phyloP scores from a whole-genome alignment of 208 protist species.

The Porcisia deanei region DNA sequence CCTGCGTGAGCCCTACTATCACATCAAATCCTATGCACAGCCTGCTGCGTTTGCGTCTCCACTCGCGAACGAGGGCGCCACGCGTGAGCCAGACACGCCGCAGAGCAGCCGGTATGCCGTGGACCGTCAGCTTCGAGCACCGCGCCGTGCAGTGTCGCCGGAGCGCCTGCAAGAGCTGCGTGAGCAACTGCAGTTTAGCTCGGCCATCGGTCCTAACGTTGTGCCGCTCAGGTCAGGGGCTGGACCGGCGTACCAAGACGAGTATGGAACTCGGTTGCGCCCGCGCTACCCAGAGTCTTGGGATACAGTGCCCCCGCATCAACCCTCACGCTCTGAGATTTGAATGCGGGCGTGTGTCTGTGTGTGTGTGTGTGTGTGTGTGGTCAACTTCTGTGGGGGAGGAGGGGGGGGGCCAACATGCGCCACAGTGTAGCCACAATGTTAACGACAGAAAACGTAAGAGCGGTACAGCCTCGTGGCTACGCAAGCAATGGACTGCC shows the following conservation, averaged over 20 bases:
- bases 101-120: slow-evolving; percentile 39
- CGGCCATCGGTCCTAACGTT: slow-evolving; percentile 1
- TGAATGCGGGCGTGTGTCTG: slow-evolving; percentile 18
- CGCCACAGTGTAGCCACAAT: neutral
- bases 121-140: slow-evolving; percentile 34
- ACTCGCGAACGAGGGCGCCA: slow-evolving; percentile 6
- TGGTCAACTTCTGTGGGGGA: no score
- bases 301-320: slow-evolving; percentile 86
- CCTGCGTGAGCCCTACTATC: slow-evolving; percentile 85
- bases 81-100: slow-evolving; percentile 16
- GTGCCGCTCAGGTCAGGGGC: neutral
- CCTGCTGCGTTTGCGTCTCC: slow-evolving; percentile 18
- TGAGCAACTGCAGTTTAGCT: slow-evolving; percentile 54
- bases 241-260: slow-evolving; percentile 39
- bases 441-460: neutral
- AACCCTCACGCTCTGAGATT: slow-evolving; percentile 59
- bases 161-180: slow-evolving; percentile 63
- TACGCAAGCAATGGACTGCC: no score
- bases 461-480: no score
- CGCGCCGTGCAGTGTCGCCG: slow-evolving; percentile 45
- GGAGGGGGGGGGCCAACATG: neutral
- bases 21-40: slow-evolving; percentile 56
- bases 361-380: slow-evolving; percentile 5
- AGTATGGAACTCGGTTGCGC: slow-evolving; percentile 76
- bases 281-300: slow-evolving; percentile 85